Evolutionary conservation across 176 grass and related monocot genomes (phyloP).

Genomic region (Phoenix roebelenii): DNA sequence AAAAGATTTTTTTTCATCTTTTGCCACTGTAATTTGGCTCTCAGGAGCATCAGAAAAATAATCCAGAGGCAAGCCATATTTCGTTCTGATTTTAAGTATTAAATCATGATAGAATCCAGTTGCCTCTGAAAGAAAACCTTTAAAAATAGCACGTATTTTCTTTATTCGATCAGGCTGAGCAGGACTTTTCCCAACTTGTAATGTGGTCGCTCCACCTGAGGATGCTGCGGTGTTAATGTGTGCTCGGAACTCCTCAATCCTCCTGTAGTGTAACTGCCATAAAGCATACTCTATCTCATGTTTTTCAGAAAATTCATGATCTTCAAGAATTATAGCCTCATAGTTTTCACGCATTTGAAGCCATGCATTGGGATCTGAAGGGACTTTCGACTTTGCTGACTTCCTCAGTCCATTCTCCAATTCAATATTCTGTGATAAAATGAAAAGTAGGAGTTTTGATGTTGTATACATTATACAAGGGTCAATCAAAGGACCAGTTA

Average conservation of each 20-base stretch:
- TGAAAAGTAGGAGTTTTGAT: too few relatives aligned
- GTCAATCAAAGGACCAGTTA: too few relatives aligned
- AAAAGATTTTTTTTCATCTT: conserved; percentile 42
- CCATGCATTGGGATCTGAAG: conserved; percentile 84
- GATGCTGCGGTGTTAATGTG: conserved; percentile 43
- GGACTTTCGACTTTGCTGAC: conserved; percentile 71
- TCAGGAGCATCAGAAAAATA: conserved; percentile 52
- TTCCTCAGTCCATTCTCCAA: conserved; percentile 55
- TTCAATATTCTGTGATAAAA: conserved; percentile 49
- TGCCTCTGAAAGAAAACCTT: conserved; percentile 75
- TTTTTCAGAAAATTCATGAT: conserved; percentile 80
- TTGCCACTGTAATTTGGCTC: conserved; percentile 20
- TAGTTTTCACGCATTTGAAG: conserved; percentile 92
- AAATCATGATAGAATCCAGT: conserved; percentile 89
- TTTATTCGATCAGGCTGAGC: conserved; percentile 46
- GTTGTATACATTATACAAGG: too few relatives aligned
- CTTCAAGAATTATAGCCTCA: conserved; percentile 70
- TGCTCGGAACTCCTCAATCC: conserved; percentile 87
- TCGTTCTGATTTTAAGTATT: conserved; percentile 78
- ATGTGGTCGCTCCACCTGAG: not conserved
- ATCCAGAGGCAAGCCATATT: conserved; percentile 53
- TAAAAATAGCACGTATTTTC: conserved; percentile 61
- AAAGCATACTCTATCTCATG: conserved; percentile 70
- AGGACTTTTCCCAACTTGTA: conserved; percentile 39
- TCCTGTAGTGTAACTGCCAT: conserved; percentile 92